These are phyloP conservation scores for Colletotrichum acutatum DNA, from an alignment of 2,329 filamentous ascomycete species.

Conservation along the genomic window DNA sequence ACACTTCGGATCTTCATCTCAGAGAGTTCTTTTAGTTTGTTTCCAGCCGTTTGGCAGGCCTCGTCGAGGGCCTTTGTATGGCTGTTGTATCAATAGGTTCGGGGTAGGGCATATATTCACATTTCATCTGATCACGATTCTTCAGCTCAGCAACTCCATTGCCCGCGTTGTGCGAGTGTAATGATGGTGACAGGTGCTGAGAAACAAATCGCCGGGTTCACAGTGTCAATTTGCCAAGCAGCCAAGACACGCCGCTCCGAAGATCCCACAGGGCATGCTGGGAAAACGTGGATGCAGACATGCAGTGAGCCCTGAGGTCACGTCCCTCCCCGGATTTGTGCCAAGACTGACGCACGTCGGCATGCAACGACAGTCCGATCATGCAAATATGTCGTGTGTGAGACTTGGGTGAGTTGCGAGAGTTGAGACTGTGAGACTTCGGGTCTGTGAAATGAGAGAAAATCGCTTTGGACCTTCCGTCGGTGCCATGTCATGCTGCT, in stretches of 20 bases:
- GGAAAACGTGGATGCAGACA: not conserved
- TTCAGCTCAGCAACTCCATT: not conserved
- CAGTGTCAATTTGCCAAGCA: not conserved
- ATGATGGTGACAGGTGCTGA: not conserved
- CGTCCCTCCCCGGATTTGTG: not conserved
- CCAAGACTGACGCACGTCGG: not conserved
- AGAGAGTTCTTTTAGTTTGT: conserved; percentile 4
- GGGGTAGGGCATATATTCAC: conserved; percentile 15
- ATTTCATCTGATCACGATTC: conserved; percentile 27
- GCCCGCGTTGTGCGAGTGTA: not conserved
- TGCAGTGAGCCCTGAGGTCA: not conserved
- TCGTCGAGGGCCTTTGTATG: conserved; percentile 10
- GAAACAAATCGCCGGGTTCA: not conserved
- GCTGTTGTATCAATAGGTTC: conserved; percentile 31
- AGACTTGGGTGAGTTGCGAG: not conserved
- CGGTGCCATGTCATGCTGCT: not conserved
- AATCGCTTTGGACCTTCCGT: not conserved
- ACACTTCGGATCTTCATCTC: conserved; percentile 1
- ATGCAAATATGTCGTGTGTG: not conserved
- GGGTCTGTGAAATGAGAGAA: too few relatives aligned
- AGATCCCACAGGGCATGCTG: not conserved
- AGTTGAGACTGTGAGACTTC: not conserved
- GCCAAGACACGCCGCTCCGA: not conserved
- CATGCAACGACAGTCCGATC: not conserved
- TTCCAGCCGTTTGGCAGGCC: conserved; percentile 21